Percentiles rank a stretch among this genome's conserved stretches.
Evolutionary conservation across 176 grass and related monocot genomes (phyloP).

Genomic region (Musa schizocarpa): DNA sequence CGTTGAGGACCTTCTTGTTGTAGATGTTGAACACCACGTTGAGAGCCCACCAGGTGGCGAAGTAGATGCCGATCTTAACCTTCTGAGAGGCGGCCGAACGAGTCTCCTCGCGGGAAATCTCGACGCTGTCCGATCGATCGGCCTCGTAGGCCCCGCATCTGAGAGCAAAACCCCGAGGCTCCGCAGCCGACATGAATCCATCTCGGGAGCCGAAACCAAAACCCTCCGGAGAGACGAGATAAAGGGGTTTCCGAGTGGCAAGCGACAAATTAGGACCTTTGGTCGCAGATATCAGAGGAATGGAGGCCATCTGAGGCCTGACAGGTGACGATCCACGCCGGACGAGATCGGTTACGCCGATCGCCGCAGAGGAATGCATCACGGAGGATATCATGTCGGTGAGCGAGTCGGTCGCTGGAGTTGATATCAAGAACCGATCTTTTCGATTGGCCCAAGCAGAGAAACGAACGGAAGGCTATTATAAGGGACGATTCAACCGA

Average conservation of each 20-base stretch:
- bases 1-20: conserved; percentile 94
- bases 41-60: conserved; percentile 88
- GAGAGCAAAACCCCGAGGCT: not conserved
- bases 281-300: conserved; percentile 26
- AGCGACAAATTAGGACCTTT: conserved; percentile 28
- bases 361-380: conserved; percentile 8
- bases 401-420: too few species aligned
- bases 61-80: conserved; percentile 83
- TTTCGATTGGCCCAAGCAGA: not conserved
- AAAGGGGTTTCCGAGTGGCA: conserved; percentile 52
- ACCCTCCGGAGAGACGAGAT: conserved; percentile 38
- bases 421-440: not conserved
- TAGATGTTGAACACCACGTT: conserved; percentile 99
- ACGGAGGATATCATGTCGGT: not conserved
- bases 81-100: conserved; percentile 35
- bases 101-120: conserved; percentile 21
- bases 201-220: not conserved
- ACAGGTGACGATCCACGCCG: conserved; percentile 24
- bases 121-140: conserved; percentile 37
- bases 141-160: conserved; percentile 27
- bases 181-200: not conserved
- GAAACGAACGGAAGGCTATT: not conserved
- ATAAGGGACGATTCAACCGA: not conserved
- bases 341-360: conserved; percentile 23
- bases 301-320: not conserved